Base-by-base conservation (phyloP, 2,329 filamentous ascomycete genomes). In the Xylaria multiplex region DNA sequence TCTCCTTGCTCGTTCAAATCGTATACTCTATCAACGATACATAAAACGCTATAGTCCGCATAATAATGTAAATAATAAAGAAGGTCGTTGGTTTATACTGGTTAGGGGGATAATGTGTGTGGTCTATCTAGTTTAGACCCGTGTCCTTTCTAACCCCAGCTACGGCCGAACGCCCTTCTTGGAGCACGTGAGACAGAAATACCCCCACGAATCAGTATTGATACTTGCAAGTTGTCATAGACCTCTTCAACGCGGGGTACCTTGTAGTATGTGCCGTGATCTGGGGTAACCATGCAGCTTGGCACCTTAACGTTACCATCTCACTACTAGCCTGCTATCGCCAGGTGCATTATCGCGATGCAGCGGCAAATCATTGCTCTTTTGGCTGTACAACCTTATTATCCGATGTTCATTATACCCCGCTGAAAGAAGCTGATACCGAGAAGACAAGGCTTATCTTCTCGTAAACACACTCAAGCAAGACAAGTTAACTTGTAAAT, bases 201-300 rank as follows among this genome's bases (percentile, higher is more conserved):
- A 16, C 11, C 9, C 9, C 30, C n/a, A 13, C 19, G 9, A 8
- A 53, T 53, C 30, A 22, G 13, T 5, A 27, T 11, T 52, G 40
- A 50, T 50, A 55, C 27, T 27, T 56, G 22, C 35, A 61, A 24
- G 40, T 50, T 58, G 40, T 16, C n/a, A n/a, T 22, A 27, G 32
- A 32, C 8, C 24, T 66, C 13, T 22, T 53, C 40, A 45, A 30
- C 58, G 61, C 65, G 57, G 65, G 65, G 65, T 64, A 67, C 30
- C 49, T 27, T 50, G 55, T 13, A 45, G 30, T 37, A 30, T 50
- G 8, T 43, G n/a, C 8, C 13, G 6, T 30, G 22, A 27, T 27
- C 22, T 32, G n/a, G 37, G 37, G 57, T 59, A 22, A 22, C 19
- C 16, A 43, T 59, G 43, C 35, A 49, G 37, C 37, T 40, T 40